A percentile compares a stretch with the other conserved stretches of the same genome.
Evolutionary conservation across 169 alveolate species (phyloP).

Genomic region (Plasmodium chabaudi): DNA sequence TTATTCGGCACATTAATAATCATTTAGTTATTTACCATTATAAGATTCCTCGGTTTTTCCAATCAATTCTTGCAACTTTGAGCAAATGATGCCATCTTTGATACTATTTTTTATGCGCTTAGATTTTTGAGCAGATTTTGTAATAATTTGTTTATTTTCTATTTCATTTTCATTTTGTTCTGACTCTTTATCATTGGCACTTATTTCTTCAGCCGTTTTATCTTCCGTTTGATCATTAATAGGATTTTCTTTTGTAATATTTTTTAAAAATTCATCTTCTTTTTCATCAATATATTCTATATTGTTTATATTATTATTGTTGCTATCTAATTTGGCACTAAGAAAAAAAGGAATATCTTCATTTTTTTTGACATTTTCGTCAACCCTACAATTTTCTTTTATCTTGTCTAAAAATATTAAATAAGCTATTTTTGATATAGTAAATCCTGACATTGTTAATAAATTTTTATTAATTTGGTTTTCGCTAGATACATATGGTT

Average conservation of each 20-base stretch:
- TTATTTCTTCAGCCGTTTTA: neutral
- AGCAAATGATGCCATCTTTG: slow-evolving; percentile 8
- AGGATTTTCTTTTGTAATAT: slow-evolving; percentile 8
- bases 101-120: slow-evolving; percentile 17
- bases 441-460: slow-evolving; percentile 66
- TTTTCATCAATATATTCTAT: slow-evolving; percentile 42
- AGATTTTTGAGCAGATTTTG: neutral
- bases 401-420: slow-evolving; percentile 60
- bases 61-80: slow-evolving; percentile 58
- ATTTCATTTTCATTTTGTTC: neutral
- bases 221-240: slow-evolving; percentile 13
- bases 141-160: neutral
- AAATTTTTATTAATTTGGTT: slow-evolving; percentile 58
- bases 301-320: neutral
- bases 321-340: slow-evolving; percentile 38
- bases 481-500: slow-evolving; percentile 58
- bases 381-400: slow-evolving; percentile 61
- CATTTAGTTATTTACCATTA: slow-evolving; percentile 36
- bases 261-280: slow-evolving; percentile 43
- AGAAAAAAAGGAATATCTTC: slow-evolving; percentile 69
- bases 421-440: slow-evolving; percentile 62
- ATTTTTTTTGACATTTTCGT: slow-evolving; percentile 60
- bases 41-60: slow-evolving; percentile 44
- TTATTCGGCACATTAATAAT: neutral
- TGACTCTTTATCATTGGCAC: neutral